Base-by-base conservation (phyloP, 139 green algal genomes). In the Deuterostichococcus epilithicus region DNA sequence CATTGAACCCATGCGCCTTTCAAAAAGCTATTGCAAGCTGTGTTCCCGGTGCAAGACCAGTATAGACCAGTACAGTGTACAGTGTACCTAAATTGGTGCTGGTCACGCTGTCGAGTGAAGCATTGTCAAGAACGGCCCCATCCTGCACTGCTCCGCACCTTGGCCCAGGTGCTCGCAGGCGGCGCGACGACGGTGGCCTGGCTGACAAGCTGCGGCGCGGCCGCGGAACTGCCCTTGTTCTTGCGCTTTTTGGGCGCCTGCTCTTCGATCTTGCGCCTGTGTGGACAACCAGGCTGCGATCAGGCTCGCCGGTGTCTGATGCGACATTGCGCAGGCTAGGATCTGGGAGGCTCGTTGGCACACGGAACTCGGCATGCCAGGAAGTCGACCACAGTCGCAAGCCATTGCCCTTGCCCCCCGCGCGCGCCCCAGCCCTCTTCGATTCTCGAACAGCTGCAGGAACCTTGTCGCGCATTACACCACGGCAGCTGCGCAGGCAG, bases 231-330 rank as follows among this genome's bases (percentile, higher is more conserved):
- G 38, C 18, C 73, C 37, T 77, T 80, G n/a, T n/a, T n/a, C 5
- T 42, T 70, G 13, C 35, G 42, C 44, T 75, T 72, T 30, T 70
- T 76, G 35, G 79, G 80, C 33, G 81, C 79, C 15, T 76, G 72
- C 76, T 89, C 81, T 23, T 73, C 83, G 32, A 83, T 65, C 76
- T 88, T 88, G 68, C 85, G 80, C 72, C 70, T 78, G 73, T 28
- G 37, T 5, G 26, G 13, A 67, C 20, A 18, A 67, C 4, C 6
- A n/a, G 4, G 20, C 6, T 67, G 6, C 59, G 5, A 23, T 60
- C 45, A 18, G 5, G 30, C 25, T 69, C 28, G 3, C 23, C 15
- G 8, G 5, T 69, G 28, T 22, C 28, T 3, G 28, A 35, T 37
- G 23, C 2, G 63, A 38, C 5, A 6, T n/a, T 18, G 5, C 25